Evolutionary conservation across 1,284 basidiomycete species (phyloP).

Genomic region (Rhizoctonia solani): DNA sequence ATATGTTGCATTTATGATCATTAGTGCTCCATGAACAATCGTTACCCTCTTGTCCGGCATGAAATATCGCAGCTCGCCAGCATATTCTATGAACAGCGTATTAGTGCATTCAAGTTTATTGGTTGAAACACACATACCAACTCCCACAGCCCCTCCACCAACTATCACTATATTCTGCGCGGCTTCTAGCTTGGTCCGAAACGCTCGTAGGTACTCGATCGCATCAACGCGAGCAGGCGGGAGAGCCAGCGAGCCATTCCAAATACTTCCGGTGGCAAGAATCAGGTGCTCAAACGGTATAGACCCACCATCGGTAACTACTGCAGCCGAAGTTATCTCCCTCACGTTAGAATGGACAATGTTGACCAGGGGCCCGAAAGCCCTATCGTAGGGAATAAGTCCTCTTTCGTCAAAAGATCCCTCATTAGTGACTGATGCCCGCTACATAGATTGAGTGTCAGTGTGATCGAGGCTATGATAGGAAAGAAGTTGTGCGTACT

Average conservation of each 20-base stretch:
- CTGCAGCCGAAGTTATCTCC: conserved; percentile 10
- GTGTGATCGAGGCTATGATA: not conserved
- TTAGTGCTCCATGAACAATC: conserved; percentile 58
- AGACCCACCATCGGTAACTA: conserved; percentile 31
- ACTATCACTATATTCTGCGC: conserved; percentile 59
- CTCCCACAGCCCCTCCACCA: conserved; percentile 66
- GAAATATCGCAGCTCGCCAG: conserved; percentile 61
- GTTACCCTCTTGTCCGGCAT: conserved; percentile 63
- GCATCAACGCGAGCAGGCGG: conserved; percentile 50
- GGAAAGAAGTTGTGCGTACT: not conserved
- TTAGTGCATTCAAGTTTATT: not conserved
- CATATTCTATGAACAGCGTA: conserved; percentile 49
- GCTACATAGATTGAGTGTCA: conserved; percentile 28
- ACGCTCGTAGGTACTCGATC: conserved; percentile 48
- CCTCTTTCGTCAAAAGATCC: conserved; percentile 46
- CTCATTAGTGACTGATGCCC: conserved; percentile 46
- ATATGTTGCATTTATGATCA: conserved; percentile 62
- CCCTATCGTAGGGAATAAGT: conserved; percentile 46
- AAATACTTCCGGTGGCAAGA: conserved; percentile 60
- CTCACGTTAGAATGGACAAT: conserved; percentile 14
- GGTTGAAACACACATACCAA: conserved; percentile 50
- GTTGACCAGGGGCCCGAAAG: not conserved
- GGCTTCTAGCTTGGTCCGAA: conserved; percentile 53
- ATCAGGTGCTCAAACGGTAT: conserved; percentile 49
- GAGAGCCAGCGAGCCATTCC: conserved; percentile 57